phyloP scores from a whole-genome alignment of 2,329 filamentous ascomycete genomes.

The Hirsutella minnesotensis region DNA sequence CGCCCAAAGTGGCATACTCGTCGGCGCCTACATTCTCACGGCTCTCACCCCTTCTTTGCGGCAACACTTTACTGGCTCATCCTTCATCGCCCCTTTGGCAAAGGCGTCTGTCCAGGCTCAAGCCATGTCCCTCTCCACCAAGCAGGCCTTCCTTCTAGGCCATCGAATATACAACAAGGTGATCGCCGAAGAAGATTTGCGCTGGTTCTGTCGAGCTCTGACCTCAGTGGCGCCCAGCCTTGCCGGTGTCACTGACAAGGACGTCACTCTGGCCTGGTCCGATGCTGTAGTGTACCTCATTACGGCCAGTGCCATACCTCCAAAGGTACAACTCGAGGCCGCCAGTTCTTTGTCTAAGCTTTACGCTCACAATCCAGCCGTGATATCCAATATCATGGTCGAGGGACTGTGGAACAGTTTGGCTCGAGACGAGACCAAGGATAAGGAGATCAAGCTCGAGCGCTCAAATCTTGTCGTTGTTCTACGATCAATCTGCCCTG shows the following conservation, averaged over 20 bases:
- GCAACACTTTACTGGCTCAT: constrained; percentile 40
- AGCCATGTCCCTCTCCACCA: constrained; percentile 58
- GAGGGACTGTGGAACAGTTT: constrained; percentile 74
- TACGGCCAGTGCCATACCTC: constrained; percentile 47
- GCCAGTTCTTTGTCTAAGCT: constrained; percentile 48
- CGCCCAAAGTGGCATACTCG: constrained; percentile 71
- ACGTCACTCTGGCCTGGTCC: constrained; percentile 61
- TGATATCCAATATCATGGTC: constrained; percentile 52
- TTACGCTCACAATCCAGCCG: constrained; percentile 47
- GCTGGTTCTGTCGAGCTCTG: constrained; percentile 65
- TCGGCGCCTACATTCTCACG: constrained; percentile 63
- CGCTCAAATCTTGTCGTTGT: constrained; percentile 50
- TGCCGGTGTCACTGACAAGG: constrained; percentile 30
- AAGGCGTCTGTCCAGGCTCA: constrained; percentile 53
- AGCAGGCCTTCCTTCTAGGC: constrained; percentile 79
- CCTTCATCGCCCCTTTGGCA: constrained; percentile 30
- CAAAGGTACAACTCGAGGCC: constrained; percentile 52
- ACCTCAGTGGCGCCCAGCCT: constrained; percentile 46
- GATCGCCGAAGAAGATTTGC: constrained; percentile 59
- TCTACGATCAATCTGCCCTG: constrained; percentile 51
- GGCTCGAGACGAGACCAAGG: constrained; percentile 50
- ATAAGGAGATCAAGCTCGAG: constrained; percentile 67
- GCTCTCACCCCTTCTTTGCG: constrained; percentile 48
- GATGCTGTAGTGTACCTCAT: constrained; percentile 75
- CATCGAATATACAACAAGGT: constrained; percentile 77